Conservation (phyloP, 192 early-diverging fungal species). For the Ambispora gerdemannii region DNA sequence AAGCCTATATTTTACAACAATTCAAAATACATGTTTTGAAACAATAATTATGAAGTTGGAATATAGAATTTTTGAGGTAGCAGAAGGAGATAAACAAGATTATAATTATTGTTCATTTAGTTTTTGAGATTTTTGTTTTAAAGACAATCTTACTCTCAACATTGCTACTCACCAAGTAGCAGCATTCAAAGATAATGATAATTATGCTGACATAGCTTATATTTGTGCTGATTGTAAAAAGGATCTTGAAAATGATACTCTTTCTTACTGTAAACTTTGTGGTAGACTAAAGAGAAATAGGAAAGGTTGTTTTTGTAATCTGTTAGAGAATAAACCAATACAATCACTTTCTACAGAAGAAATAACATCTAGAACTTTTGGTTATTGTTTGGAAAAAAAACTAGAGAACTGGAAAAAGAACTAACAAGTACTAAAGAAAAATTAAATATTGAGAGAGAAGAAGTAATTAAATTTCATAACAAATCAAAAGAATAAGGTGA, state of each 20-base stretch:
- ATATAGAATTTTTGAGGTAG: slow-evolving; percentile 22
- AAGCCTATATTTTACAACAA: slow-evolving; percentile 12
- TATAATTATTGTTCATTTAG: slow-evolving; percentile 7
- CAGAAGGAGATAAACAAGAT: slow-evolving; percentile 5
- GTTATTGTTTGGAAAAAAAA: slow-evolving; percentile 13
- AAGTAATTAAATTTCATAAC: slow-evolving; percentile 3
- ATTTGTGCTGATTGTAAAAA: slow-evolving; percentile 21
- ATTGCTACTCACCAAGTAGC: slow-evolving; percentile 5
- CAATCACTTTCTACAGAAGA: background rate
- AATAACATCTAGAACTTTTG: background rate
- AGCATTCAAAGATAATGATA: background rate
- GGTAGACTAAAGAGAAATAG: slow-evolving; percentile 15
- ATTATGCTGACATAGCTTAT: slow-evolving; percentile 7
- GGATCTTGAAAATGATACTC: slow-evolving; percentile 5
- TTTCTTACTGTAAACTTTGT: slow-evolving; percentile 12
- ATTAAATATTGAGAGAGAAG: slow-evolving; percentile 10
- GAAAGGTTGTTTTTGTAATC: slow-evolving; percentile 1
- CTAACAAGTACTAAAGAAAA: background rate
- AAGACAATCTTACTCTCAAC: background rate
- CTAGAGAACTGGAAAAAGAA: slow-evolving; percentile 9
- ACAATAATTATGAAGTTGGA: slow-evolving; percentile 10
- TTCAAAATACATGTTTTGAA: too few relatives aligned
- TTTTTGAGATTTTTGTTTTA: background rate
- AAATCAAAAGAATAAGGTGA: background rate
- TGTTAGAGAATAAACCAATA: background rate